These are phyloP conservation scores for Acacia acuminata DNA, from an alignment of 306 rosid species.

Conservation along the genomic window DNA sequence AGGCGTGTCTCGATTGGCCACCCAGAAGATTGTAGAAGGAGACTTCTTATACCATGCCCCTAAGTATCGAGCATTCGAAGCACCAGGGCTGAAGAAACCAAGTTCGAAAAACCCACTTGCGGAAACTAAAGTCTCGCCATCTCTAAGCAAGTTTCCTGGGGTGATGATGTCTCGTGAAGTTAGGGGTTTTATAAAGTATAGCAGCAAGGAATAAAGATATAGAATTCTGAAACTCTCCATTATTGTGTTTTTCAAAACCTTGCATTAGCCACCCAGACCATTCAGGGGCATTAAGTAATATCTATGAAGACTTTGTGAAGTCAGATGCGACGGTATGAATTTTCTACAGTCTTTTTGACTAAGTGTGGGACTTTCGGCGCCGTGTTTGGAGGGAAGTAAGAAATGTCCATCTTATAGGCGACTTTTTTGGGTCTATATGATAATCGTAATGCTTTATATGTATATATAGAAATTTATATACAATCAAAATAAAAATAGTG, in stretches of 20 bases:
- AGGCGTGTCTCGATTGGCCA: conserved; percentile 29
- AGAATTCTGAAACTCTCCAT: not conserved
- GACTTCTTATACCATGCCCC: conserved; percentile 34
- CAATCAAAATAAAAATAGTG: no score
- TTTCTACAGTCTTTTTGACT: not conserved
- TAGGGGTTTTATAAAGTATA: not conserved
- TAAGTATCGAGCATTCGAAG: conserved; percentile 28
- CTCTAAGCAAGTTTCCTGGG: conserved; percentile 12
- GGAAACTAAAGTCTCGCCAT: conserved; percentile 32
- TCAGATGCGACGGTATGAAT: not conserved
- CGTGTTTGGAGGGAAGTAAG: not conserved
- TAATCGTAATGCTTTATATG: no score
- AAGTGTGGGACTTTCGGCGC: no score
- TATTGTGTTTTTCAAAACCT: not conserved
- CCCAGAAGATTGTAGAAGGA: conserved; percentile 36
- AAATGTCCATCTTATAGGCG: no score
- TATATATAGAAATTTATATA: no score
- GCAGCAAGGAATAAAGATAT: not conserved
- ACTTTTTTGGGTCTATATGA: no score
- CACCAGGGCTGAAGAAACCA: conserved; percentile 30
- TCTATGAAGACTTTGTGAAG: not conserved
- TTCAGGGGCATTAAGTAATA: not conserved
- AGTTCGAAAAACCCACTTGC: conserved; percentile 26
- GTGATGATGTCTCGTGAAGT: not conserved
- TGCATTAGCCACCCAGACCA: not conserved